These are phyloP conservation scores for Protea cynaroides DNA, from an alignment of 164 flowering plant species.

Conservation along the genomic window DNA sequence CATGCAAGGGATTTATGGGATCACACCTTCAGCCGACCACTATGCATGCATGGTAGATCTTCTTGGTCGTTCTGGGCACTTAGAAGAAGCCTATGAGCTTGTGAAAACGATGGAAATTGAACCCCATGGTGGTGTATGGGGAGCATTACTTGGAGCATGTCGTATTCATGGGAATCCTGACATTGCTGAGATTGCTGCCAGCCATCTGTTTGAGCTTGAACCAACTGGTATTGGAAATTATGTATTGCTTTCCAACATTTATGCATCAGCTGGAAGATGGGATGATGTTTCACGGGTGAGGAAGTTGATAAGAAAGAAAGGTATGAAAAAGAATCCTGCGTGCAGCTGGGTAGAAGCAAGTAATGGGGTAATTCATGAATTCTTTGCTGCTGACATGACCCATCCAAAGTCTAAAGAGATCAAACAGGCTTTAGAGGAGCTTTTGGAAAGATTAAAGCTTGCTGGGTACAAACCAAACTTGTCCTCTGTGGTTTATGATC, in stretches of 20 bases:
- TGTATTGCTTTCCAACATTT: neutral
- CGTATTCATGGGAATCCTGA: neutral
- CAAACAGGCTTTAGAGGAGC: slow-evolving; percentile 16
- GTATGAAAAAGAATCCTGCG: slow-evolving; percentile 23
- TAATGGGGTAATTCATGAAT: slow-evolving; percentile 25
- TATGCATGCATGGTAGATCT: slow-evolving; percentile 9
- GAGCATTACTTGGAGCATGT: neutral
- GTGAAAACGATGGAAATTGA: neutral
- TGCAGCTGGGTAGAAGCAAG: slow-evolving; percentile 28
- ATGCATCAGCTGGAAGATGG: neutral
- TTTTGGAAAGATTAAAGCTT: slow-evolving; percentile 12
- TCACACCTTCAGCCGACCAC: slow-evolving; percentile 22
- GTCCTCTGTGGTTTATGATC: slow-evolving; percentile 24
- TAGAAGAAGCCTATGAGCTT: slow-evolving; percentile 2
- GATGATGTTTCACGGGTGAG: neutral
- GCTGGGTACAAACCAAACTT: slow-evolving; percentile 24
- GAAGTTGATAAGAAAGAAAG: neutral
- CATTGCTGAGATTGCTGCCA: neutral
- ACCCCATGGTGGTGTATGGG: neutral
- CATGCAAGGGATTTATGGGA: slow-evolving; percentile 26
- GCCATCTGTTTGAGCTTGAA: neutral
- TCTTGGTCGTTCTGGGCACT: slow-evolving; percentile 24
- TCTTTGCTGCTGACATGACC: slow-evolving; percentile 27
- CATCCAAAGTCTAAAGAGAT: slow-evolving; percentile 26
- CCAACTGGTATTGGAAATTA: neutral